Base-by-base conservation (phyloP, 1,139 yeast genomes). In the Kurtzmaniella quercitrusa region DNA sequence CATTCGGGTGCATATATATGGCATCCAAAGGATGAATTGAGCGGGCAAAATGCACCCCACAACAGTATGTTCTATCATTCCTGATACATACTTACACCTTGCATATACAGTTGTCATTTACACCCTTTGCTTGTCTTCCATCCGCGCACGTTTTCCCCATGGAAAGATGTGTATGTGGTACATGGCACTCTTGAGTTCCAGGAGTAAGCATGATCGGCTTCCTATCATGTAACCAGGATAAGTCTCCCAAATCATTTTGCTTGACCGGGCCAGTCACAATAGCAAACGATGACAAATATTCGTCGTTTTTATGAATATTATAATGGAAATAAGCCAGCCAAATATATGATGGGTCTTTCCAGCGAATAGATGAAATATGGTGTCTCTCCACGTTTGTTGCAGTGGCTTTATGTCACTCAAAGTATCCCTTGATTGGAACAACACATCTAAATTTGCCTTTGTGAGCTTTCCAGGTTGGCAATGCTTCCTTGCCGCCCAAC, bases 361-460 rank as follows among this genome's bases (percentile, higher is more conserved):
- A 68, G 70, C 8, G 85, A 71, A 41, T 73, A 76, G 14, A 89
- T 71, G 56, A 68, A 89, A 57, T 84, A 79, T 0, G 97, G 96
- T 0, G 58, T 50, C 76, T 81, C 16, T 66, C 67, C 4, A 19
- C 22, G 42, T 55, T 61, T 2, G 55, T 42, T 3, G 16, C 56
- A 15, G 54, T 45, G 18, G 51, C 50, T 40, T 66, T 66, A 23
- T 54, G 60, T 97, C 97, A 89, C 60, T 89, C 98, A 56, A 78
- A 89, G 59, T 89, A 91, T 0, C 97, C 97, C 53, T 78, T 78
- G 35, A 86, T 75, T 0, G 95, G 91, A 0, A 88, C 78, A 1
- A 83, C 82, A 56, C 96, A 89, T 34, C 88, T 59, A 5, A 52
- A 49, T 15, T 60, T 53, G 15, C 63, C 61, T 23, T 69, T 57